These are phyloP conservation scores for Schizonepeta tenuifolia DNA, from an alignment of 257 asterid genomes.

Conservation along the genomic window DNA sequence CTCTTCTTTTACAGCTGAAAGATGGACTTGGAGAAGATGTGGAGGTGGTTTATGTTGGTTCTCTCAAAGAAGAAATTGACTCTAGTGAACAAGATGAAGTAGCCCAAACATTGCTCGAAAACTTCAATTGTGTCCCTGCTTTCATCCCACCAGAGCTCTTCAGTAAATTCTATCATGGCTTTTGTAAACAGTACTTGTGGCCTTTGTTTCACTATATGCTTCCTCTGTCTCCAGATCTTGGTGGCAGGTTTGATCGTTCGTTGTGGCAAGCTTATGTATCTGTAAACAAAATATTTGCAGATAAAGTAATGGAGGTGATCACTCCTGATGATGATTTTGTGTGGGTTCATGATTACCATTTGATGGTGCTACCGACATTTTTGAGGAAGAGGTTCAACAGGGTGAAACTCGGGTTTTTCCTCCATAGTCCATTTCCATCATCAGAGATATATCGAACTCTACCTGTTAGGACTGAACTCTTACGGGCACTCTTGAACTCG, in stretches of 20 bases:
- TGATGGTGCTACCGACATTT: slow-evolving; percentile 86
- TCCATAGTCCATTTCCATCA: slow-evolving; percentile 85
- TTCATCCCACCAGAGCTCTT: slow-evolving; percentile 77
- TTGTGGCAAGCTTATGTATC: slow-evolving; percentile 92
- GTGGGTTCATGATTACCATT: slow-evolving; percentile 92
- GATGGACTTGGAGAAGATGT: slow-evolving; percentile 85
- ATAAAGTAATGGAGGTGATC: slow-evolving; percentile 91
- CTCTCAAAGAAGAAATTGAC: slow-evolving; percentile 74
- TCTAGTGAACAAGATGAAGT: slow-evolving; percentile 70
- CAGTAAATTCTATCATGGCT: slow-evolving; percentile 81
- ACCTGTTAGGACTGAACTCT: slow-evolving; percentile 72
- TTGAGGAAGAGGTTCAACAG: slow-evolving; percentile 79
- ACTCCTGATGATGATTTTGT: slow-evolving; percentile 85
- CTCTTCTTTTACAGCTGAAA: slow-evolving; percentile 82
- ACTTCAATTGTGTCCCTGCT: slow-evolving; percentile 87
- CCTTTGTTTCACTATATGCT: slow-evolving; percentile 95
- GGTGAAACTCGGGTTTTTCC: slow-evolving; percentile 86
- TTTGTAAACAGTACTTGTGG: slow-evolving; percentile 88
- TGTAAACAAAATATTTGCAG: slow-evolving; percentile 84
- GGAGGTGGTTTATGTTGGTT: slow-evolving; percentile 78
- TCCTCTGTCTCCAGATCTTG: slow-evolving; percentile 87
- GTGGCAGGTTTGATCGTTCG: slow-evolving; percentile 83
- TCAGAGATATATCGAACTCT: slow-evolving; percentile 88
- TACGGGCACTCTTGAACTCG: slow-evolving; percentile 80
- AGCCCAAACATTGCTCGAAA: slow-evolving; percentile 77